Base-by-base conservation (phyloP, 306 rosid species). In the Macrotyloma uniflorum region DNA sequence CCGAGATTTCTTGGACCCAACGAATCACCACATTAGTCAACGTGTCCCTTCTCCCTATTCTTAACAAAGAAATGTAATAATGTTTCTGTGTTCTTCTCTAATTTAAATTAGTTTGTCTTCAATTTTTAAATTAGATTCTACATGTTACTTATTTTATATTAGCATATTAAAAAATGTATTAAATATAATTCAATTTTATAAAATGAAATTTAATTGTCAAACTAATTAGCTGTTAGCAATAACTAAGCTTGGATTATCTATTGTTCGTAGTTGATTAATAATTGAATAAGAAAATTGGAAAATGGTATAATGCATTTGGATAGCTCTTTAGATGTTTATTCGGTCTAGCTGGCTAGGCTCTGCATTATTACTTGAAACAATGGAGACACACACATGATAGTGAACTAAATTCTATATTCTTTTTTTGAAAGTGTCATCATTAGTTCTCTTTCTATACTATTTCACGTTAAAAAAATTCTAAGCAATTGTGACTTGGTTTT, bases 281-380 rank as follows among this genome's bases (percentile, higher is more conserved):
- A 50, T 35, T 72, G 49, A 6, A 35, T 13, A 53, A 72, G 8
- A 35, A 72, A 51, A 57, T 19, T 9, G 4, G 23, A 22, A 54
- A 22, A 57, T 11, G 8, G 4, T 0, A 3, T 24, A 57, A 23
- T 57, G 12, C 7, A 49, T 49, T 36, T 7, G 38, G 50, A 26
- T 5, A 36, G 35, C 57, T 24, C 58, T 33, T 16, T 49, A 50
- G n/a, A 57, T 57, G 64, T 24, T 24, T 58, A 58, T 58, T 58
- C 65, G 74, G 63, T 72, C 18, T 51, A 78, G 64, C 14, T 12
- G 5, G 36, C 65, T 58, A 26, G 65, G 74, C 70, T 78, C 77
- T 59, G 69, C 79, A 64, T 70, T 64, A 65, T 78, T 46, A 54
- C 58, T 77, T 43, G 45, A 70, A 75, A 49, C 62, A 75, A 62